Evolutionary conservation across 2,329 filamentous ascomycete genomes (phyloP), one percentile per base, ranked within the genome.

Genomic region (Metarhizium rileyi): DNA sequence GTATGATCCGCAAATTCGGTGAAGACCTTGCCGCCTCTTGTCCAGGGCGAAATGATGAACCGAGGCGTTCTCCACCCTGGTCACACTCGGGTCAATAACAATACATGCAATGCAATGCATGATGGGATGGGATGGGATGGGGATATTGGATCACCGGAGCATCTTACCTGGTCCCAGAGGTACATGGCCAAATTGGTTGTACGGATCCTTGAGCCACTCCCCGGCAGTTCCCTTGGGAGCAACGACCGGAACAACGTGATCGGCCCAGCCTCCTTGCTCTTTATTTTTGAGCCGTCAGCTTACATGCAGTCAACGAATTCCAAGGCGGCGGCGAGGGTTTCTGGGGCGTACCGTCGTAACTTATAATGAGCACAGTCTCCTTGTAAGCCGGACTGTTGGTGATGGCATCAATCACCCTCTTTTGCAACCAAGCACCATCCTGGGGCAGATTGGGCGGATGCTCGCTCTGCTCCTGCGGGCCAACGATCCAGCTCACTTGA

Each of bases 371-470:
- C 3, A 71, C 66, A 2, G 73, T 77, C 14, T 69, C 69, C 23
- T 69, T 66, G 57, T 76, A 78, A 43, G 66, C 65, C 3, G 70
- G 68, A 33, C 75, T 74, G 50, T 66, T 65, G 12, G 67, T 71
- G 3, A 77, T 69, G 7, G 74, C 70, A 50, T 76, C 66, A 18
- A 77, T 70, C 6, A 80, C 64, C 56, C 74, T 65, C 59, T 76
- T 73, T 58, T 78, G 74, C 35, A 78, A 64, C 76, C 76, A 80
- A 2, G 67, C 74, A 14, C 76, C 76, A 53, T 80, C 76, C 54
- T 69, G 70, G 3, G 75, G 76, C 52, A 69, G 66, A 53, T 75
- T 74, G 1, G 76, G 74, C 2, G 75, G 69, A 56, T 79, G 55
- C 46, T 56, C 55, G 18, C 50, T 35, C 5, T 51, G 74, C 57